A percentile compares a stretch with the other conserved stretches of the same genome.
phyloP scores from a whole-genome alignment of 176 grass and related monocot genomes.

The Thinopyrum elongatum region DNA sequence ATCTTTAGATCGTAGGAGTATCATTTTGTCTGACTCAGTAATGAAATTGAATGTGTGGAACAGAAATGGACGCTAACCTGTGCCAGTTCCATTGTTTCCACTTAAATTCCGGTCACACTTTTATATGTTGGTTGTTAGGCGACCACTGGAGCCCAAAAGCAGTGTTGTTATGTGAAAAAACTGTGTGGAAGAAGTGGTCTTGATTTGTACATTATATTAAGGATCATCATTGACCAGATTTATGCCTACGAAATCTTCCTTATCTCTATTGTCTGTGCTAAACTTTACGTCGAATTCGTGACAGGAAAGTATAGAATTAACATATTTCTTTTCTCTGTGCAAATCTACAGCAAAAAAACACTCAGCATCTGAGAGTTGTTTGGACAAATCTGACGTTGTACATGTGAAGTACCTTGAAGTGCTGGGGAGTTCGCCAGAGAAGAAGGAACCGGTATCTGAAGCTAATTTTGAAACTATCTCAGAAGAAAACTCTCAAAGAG shows the following conservation, averaged over 20 bases:
- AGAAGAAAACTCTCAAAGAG: slow-evolving; percentile 3
- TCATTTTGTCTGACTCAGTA: not conserved
- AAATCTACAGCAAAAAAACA: slow-evolving; percentile 61
- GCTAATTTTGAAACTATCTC: not conserved
- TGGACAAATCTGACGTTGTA: slow-evolving; percentile 60
- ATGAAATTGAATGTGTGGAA: not conserved
- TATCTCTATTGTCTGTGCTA: not conserved
- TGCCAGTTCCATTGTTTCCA: not conserved
- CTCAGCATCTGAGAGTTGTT: slow-evolving; percentile 45
- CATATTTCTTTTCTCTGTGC: not conserved
- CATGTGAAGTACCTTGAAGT: slow-evolving; percentile 88
- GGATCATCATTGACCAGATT: not conserved
- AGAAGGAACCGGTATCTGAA: slow-evolving; percentile 42
- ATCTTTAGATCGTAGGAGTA: not conserved
- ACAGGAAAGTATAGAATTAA: not conserved
- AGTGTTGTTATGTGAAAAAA: not conserved
- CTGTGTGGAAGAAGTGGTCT: not conserved
- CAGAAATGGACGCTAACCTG: not conserved
- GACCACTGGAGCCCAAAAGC: not conserved
- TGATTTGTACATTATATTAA: not conserved
- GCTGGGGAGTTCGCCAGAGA: slow-evolving; percentile 52
- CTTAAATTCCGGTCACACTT: not conserved
- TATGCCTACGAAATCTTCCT: not conserved
- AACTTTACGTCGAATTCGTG: not conserved
- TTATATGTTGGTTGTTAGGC: not conserved